phyloP scores from a whole-genome alignment of 352 stramenopile genomes.

The Phytophthora pseudosyringae region DNA sequence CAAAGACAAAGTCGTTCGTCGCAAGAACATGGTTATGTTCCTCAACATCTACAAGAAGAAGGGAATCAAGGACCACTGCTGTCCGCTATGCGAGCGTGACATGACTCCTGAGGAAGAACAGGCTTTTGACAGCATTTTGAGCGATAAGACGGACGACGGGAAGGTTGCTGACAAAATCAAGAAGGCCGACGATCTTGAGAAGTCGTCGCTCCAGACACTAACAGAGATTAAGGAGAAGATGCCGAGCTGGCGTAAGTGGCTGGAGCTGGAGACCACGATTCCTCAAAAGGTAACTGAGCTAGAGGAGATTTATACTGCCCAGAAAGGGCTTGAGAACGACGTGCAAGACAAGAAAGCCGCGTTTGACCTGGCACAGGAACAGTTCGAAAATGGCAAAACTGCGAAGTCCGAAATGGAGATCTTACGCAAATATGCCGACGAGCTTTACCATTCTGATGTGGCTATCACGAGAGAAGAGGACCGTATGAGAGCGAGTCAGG shows the following conservation, averaged over 20 bases:
- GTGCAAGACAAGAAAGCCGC: conserved; percentile 50
- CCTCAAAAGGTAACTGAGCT: conserved; percentile 54
- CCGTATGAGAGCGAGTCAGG: conserved; percentile 45
- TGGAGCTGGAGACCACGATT: conserved; percentile 54
- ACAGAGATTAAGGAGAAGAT: conserved; percentile 64
- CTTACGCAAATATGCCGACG: conserved; percentile 40
- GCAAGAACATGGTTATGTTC: conserved; percentile 86
- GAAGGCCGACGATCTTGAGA: conserved; percentile 63
- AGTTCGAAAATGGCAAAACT: conserved; percentile 42
- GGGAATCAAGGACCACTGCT: conserved; percentile 80
- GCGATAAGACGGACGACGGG: conserved; percentile 77
- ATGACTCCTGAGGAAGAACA: conserved; percentile 67
- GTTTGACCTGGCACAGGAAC: conserved; percentile 26
- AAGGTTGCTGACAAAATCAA: conserved; percentile 84
- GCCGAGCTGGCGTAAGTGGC: conserved; percentile 75
- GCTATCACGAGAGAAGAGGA: conserved; percentile 48
- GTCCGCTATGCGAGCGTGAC: conserved; percentile 71
- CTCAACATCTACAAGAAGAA: conserved; percentile 88
- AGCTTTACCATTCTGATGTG: conserved; percentile 37
- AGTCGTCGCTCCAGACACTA: conserved; percentile 53
- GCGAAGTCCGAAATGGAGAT: conserved; percentile 42
- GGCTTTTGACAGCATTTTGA: conserved; percentile 66
- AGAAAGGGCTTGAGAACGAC: conserved; percentile 59
- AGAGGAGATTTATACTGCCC: conserved; percentile 49
- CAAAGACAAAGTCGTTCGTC: conserved; percentile 83